Base-by-base conservation (phyloP, 208 protist species). In the Leishmania amazonensis region DNA sequence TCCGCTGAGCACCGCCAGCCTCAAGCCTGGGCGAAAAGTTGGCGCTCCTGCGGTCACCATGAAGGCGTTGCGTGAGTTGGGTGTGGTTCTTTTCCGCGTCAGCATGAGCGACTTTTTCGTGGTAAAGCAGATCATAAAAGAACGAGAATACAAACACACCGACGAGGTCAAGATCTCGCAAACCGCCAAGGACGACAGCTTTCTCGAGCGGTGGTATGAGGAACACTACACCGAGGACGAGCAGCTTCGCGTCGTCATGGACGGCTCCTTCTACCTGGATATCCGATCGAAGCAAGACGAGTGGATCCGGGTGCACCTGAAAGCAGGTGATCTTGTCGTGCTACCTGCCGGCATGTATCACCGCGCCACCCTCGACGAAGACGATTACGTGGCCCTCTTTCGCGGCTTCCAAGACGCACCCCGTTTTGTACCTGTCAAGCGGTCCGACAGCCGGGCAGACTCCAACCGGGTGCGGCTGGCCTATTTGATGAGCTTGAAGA, bases 201-300 rank as follows among this genome's bases (percentile, higher is more conserved):
- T 93, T 76, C 79, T 99, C 35, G 89, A 96, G 62, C 90, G 92
- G n/a, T 99, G 94, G 93, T 98, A 93, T 80, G 90, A 96, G 75
- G 97, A 98, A 86, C 97, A 99, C 84, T 95, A 96, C 83, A 95
- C 97, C 74, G 96, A 98, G 70, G 96, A 98, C 83, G 97, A 99
- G 82, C 93, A 99, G 81, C 84, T 98, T 45, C 94, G 97, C 17
- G 87, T 98, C 53, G 85, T 98, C 3, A 88, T 93, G 57, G 97
- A 98, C 75, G 97, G 97, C 31, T 96, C 91, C 17, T 98, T 93
- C 72, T 98, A 92, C 83, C 92, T 98, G 83, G 97, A 99, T 86
- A 89, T 99, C 13, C 93, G 97, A 58, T 91, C 93, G 31, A 93
- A 95, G 80, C 86, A 96, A 64, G 97, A 99, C 82, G 92, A 93